Base-by-base conservation (phyloP, 257 asterid species). In the Przewalskia tangutica region DNA sequence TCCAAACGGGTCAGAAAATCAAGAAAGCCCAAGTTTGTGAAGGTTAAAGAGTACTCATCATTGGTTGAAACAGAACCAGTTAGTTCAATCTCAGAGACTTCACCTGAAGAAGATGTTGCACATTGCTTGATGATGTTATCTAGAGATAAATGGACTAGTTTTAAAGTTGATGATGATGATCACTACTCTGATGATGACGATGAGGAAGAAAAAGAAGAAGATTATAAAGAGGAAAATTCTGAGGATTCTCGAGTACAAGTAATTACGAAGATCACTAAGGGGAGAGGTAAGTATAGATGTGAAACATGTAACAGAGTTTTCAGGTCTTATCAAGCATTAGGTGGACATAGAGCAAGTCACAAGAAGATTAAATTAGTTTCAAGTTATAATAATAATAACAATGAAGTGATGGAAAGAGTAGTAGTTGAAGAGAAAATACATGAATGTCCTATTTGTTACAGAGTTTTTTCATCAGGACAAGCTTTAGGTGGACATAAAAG, bases 291-390 rank as follows among this genome's bases (percentile, higher is more conserved):
- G 82, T 93, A 92, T 60, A 91, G 86, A 81, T 95, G 98, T 63
- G 98, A 91, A 68, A 93, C 89, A 17, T 95, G 98, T 73, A 85
- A 90, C 79, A 93, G 86, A 84, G 66, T 85, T 10, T 95, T 95
- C 18, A 86, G 88, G 81, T 95, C 98, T 6, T 95, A 95, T 83
- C 98, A 95, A 76, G 98, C 98, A 4, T 88, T 95, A 8, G 98
- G 98, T 16, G 98, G 98, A 7, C 98, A 95, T 84, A 86, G 97
- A 85, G 96, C 98, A 16, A 95, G 97, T 88, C 98, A 95, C 92
- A 93, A 89, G 88, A 93, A 93, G 87, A 71, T 84, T 4, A 80
- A 59, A 27, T 27, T 27, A 54, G 40, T n/a, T 16, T 18, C 59
- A 6, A 46, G 12, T 59, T 27, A 27, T 27, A 3, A 1, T 32